Conservation (phyloP, 805 yeast species). For the Diddensiella transvaalensis region DNA sequence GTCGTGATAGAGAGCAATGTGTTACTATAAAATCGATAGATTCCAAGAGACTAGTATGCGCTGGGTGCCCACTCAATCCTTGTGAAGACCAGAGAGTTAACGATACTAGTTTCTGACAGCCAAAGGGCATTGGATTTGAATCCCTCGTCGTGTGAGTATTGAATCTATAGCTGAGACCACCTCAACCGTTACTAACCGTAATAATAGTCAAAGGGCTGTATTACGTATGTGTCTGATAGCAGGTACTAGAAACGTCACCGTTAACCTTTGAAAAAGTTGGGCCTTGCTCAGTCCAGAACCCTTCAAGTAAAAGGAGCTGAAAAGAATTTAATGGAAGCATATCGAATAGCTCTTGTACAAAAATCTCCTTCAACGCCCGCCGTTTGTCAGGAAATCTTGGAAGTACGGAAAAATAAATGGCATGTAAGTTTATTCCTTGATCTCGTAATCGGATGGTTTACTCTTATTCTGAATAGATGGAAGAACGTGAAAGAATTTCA, state of each 20-base stretch:
- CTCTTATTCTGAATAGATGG: background rate
- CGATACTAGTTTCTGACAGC: constrained; percentile 23
- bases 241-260: too few species aligned
- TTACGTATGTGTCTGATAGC: too few species aligned
- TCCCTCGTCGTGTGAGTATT: constrained; percentile 18
- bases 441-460: background rate
- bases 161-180: too few species aligned
- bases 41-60: constrained; percentile 23
- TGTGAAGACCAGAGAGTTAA: too few species aligned
- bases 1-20: constrained; percentile 26
- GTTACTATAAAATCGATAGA: constrained; percentile 22
- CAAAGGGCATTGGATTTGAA: constrained; percentile 28
- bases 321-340: constrained; percentile 27
- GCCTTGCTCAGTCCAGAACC: constrained; percentile 27
- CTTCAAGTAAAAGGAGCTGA: constrained; percentile 29
- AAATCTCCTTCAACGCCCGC: constrained; percentile 29
- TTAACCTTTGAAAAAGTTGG: constrained; percentile 20
- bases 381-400: constrained; percentile 26
- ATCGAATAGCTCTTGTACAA: constrained; percentile 26
- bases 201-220: constrained; percentile 29
- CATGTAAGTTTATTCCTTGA: constrained; percentile 10
- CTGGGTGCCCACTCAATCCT: too few species aligned
- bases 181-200: too few species aligned
- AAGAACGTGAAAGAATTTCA: constrained; percentile 25
- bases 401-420: constrained; percentile 27